Percentiles rank a stretch among this genome's conserved stretches.
Conservation (phyloP, 345 rosid species). For the Linum tenue region DNA sequence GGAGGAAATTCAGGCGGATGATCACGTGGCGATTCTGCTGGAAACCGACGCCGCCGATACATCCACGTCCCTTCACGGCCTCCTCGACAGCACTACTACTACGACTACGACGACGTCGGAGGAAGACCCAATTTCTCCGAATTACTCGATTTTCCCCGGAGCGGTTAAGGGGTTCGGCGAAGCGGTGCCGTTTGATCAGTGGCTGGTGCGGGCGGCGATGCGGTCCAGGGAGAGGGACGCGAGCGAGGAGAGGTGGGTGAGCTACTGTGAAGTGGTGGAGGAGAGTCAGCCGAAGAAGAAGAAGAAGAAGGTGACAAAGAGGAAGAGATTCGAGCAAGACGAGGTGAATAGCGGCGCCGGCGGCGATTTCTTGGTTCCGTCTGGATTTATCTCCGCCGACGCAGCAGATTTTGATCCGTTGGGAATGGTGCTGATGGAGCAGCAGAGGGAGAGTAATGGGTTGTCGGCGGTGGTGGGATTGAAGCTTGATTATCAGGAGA, state of each 20-base stretch:
- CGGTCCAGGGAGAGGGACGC: conserved; percentile 43
- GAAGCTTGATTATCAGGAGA: conserved; percentile 80
- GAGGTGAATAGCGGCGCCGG: conserved; percentile 49
- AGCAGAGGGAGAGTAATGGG: conserved; percentile 9
- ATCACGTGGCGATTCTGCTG: conserved; percentile 42
- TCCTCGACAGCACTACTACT: conserved; percentile 33
- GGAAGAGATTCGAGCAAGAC: conserved; percentile 20
- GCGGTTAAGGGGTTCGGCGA: conserved; percentile 7
- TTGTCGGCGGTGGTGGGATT: conserved; percentile 27
- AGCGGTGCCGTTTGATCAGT: conserved; percentile 10
- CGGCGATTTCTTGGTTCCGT: not conserved
- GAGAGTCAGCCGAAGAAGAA: conserved; percentile 12
- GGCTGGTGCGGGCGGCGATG: conserved; percentile 60
- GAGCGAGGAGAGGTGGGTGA: conserved; percentile 73
- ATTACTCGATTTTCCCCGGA: not conserved
- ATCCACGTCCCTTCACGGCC: conserved; percentile 46
- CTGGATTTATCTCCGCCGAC: too few species aligned
- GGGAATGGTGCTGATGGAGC: conserved; percentile 20
- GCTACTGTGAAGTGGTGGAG: conserved; percentile 65
- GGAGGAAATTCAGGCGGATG: conserved; percentile 30
- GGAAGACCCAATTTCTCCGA: not conserved
- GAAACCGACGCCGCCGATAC: conserved; percentile 40
- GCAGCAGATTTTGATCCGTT: not conserved
- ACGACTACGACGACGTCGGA: conserved; percentile 18
- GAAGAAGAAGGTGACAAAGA: not conserved